Base-by-base conservation (phyloP, 164 flowering plant genomes). In the Nelumbo lutea region DNA sequence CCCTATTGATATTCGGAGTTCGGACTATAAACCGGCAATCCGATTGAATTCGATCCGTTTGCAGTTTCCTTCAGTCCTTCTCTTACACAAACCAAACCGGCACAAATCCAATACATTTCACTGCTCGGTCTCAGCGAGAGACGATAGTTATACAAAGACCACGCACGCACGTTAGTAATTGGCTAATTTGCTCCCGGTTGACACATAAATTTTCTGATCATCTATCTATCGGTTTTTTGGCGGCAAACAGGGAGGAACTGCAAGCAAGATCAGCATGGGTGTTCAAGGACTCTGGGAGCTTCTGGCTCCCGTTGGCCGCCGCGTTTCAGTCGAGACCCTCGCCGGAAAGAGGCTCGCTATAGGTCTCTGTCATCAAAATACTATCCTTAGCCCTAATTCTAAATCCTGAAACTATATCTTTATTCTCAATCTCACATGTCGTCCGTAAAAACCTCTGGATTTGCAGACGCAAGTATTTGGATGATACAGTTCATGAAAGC, bases 271-370 rank as follows among this genome's bases (percentile, higher is more conserved):
- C 66, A 48, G 9, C 51, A 94, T 94, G 98, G 97, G 98, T 46
- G 98, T 95, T 9, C 97, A 95, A 62, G 90, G 87, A 47, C 87
- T 95, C 1, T 95, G 98, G 98, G 97, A 91, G n/a, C 94, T 95
- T 42, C 84, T 91, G 9, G 84, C 98, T 40, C 98, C 98, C 59
- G 98, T 90, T 73, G 98, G 98, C 62, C 95, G 97, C 66, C 98
- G 98, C 40, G 97, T 94, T 52, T 91, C 97, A 62, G 96, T 94
- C 74, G 97, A 94, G 77, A 94, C 94, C 72, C 89, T 94, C n/a
- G 79, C 96, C 75, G 98, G 98, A 2, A 89, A 84, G 59, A 83
- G 72, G 71, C 89, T 93, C 56, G 97, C 98, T 14, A 91, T 93
- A 70, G 98, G 98, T 92, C 50, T 55, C 6, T 47, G 53, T 65